Conservation (phyloP, 495 filamentous ascomycete species). For the Hyaloscypha variabilis region DNA sequence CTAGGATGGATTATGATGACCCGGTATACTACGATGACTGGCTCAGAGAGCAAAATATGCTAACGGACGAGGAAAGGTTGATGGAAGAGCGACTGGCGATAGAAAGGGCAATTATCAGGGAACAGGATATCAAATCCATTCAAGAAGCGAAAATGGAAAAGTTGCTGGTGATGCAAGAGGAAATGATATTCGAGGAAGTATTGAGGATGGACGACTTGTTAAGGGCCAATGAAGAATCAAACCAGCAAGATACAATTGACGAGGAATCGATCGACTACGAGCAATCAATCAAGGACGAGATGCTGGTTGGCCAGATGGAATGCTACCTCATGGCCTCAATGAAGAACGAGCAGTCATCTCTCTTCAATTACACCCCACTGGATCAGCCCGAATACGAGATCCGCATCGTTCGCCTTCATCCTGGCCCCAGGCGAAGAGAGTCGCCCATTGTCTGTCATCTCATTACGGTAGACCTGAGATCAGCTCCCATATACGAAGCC, state of each 20-base stretch:
- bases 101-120: too few relatives aligned
- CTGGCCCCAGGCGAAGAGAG: neutral
- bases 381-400: neutral
- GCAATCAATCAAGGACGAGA: neutral
- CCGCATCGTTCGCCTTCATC: neutral
- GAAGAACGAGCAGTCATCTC: neutral
- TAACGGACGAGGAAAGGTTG: too few relatives aligned
- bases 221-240: too few relatives aligned
- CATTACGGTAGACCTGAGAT: neutral
- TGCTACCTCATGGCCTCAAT: too few relatives aligned
- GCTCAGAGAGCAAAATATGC: too few relatives aligned
- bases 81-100: too few relatives aligned
- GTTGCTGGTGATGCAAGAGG: neutral
- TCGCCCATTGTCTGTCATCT: neutral
- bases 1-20: too few relatives aligned
- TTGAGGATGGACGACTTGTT: neutral
- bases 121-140: too few relatives aligned
- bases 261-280: neutral
- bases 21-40: too few relatives aligned
- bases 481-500: neutral
- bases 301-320: neutral
- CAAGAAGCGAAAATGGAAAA: too few relatives aligned
- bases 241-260: neutral
- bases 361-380: neutral
- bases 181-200: neutral